A percentile compares a stretch with the other conserved stretches of the same genome.
These are phyloP conservation scores for Zoysia japonica DNA, from an alignment of 176 grass and related monocot species.

Conservation along the genomic window DNA sequence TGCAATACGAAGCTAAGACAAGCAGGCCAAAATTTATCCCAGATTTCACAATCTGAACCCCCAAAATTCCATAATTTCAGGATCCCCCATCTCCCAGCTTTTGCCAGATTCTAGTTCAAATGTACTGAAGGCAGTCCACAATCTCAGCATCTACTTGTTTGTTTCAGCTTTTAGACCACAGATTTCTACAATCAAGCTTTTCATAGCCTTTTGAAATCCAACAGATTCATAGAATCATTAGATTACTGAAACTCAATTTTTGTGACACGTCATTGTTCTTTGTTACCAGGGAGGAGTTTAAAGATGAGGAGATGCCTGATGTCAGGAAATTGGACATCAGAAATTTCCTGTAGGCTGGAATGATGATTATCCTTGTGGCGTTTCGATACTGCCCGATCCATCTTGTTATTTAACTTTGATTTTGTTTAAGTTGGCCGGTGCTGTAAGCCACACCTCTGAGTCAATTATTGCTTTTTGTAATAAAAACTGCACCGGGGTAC, in stretches of 20 bases:
- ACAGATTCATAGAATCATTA: too few relatives aligned
- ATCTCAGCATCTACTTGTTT: too few relatives aligned
- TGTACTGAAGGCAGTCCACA: too few relatives aligned
- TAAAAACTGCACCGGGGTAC: slow-evolving; percentile 55
- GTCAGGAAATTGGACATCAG: slow-evolving; percentile 81
- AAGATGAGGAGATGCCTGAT: slow-evolving; percentile 88
- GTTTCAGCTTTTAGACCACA: too few relatives aligned
- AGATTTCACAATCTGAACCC: too few relatives aligned
- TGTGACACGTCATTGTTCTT: neutral
- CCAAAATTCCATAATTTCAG: too few relatives aligned
- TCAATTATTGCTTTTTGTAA: slow-evolving; percentile 43
- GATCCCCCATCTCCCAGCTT: too few relatives aligned
- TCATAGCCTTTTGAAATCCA: too few relatives aligned
- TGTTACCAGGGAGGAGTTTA: slow-evolving; percentile 85
- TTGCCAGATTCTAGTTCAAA: too few relatives aligned
- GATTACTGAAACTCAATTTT: neutral
- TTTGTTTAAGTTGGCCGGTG: slow-evolving; percentile 37
- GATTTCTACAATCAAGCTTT: too few relatives aligned
- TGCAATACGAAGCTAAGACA: too few relatives aligned
- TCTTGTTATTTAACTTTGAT: slow-evolving; percentile 7
- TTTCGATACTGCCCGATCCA: slow-evolving; percentile 6
- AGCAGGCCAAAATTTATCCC: too few relatives aligned
- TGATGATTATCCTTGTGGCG: slow-evolving; percentile 5
- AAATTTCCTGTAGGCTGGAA: slow-evolving; percentile 60
- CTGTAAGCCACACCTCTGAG: slow-evolving; percentile 44